Evolutionary conservation across 1,139 yeast species (phyloP).

Genomic region (Debaryomyces robertsiae): DNA sequence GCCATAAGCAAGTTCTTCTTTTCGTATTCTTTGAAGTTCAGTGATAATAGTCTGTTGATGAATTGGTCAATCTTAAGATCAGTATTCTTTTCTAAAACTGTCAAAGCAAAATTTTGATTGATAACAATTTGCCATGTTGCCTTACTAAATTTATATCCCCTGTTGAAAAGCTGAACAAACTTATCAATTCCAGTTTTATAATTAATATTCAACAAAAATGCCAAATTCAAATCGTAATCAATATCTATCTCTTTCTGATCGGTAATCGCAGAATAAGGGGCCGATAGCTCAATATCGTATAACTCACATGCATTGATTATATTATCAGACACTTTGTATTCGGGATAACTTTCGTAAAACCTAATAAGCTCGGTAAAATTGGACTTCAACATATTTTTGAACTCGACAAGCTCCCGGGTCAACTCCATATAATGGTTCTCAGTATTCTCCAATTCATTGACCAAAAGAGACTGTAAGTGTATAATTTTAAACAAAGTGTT

Average conservation of each 20-base stretch:
- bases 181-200: conserved; percentile 29
- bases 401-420: conserved; percentile 35
- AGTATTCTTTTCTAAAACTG: conserved; percentile 20
- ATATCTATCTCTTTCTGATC: conserved; percentile 10
- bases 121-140: conserved; percentile 40
- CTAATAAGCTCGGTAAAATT: conserved; percentile 21
- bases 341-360: conserved; percentile 1
- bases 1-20: conserved; percentile 20
- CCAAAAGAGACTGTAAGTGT: conserved; percentile 40
- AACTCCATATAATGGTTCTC: conserved; percentile 50
- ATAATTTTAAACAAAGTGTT: conserved; percentile 25
- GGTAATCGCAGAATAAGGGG: neutral
- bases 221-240: conserved; percentile 29
- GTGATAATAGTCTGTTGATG: conserved; percentile 28
- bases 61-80: conserved; percentile 26
- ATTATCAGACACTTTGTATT: conserved; percentile 21
- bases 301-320: conserved; percentile 23
- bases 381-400: conserved; percentile 24
- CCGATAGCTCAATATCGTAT: conserved; percentile 14
- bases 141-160: conserved; percentile 34
- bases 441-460: conserved; percentile 54
- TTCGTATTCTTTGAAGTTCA: conserved; percentile 20
- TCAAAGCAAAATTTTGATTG: conserved; percentile 31
- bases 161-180: conserved; percentile 31
- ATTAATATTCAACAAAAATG: conserved; percentile 32